Percentiles rank a stretch among this genome's conserved stretches.
Evolutionary conservation across 164 flowering plant genomes (phyloP).

Genomic region (Kingdonia uniflora): DNA sequence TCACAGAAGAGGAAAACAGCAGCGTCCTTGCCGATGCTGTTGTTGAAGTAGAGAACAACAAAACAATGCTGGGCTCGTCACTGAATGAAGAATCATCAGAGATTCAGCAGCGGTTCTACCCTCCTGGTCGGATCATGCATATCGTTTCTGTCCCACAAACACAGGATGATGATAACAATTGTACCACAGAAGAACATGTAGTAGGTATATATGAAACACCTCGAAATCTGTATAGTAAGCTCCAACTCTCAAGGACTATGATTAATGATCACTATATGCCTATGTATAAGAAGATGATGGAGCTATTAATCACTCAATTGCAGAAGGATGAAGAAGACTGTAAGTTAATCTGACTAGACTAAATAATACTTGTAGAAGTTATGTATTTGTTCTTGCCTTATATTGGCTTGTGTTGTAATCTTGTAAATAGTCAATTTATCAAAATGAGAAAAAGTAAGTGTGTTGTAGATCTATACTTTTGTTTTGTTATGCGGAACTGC

Average conservation of each 20-base stretch:
- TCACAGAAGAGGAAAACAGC: conserved; percentile 52
- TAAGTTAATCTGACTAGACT: no score
- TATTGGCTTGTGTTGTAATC: no score
- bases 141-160: conserved; percentile 36
- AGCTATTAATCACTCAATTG: conserved; percentile 49
- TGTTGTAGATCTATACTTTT: no score
- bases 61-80: conserved; percentile 31
- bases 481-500: no score
- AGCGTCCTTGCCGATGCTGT: conserved; percentile 52
- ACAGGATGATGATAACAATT: conserved; percentile 18
- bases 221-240: conserved; percentile 74
- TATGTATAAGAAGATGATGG: conserved; percentile 87
- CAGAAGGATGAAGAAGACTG: conserved; percentile 35
- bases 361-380: no score
- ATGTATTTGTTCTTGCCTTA: no score
- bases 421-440: no score
- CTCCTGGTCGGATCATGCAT: conserved; percentile 92
- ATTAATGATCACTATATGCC: conserved; percentile 97
- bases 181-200: conserved; percentile 29
- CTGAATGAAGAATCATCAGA: conserved; percentile 47
- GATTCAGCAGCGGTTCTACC: conserved; percentile 54
- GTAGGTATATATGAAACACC: conserved; percentile 72
- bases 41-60: conserved; percentile 31
- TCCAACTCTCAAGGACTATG: conserved; percentile 82
- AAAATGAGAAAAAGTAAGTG: no score